Percentiles rank a stretch among this genome's conserved stretches.
Conservation (phyloP, 352 stramenopile genomes). For the Globisporangium echinulatum region DNA sequence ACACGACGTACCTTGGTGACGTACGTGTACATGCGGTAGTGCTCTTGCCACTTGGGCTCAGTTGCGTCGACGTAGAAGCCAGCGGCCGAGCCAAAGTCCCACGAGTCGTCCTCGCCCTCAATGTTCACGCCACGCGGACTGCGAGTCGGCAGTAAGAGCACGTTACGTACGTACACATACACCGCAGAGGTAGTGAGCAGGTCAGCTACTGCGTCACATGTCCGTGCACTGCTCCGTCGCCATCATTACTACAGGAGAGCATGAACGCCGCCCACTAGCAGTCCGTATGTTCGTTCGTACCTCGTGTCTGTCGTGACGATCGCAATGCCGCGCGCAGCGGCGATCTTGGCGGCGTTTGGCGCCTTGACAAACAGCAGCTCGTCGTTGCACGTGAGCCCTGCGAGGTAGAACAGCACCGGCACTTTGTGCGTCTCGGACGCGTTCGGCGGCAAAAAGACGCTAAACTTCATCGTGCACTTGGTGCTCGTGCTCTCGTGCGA, state of each 20-base stretch:
- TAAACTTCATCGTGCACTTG: constrained; percentile 89
- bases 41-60: constrained; percentile 82
- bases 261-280: not conserved
- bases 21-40: constrained; percentile 99
- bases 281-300: constrained; percentile 1
- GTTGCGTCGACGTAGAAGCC: constrained; percentile 98
- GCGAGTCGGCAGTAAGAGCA: not conserved
- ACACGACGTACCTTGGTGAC: constrained; percentile 64
- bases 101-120: constrained; percentile 92
- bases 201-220: too few relatives aligned
- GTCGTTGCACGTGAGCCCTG: constrained; percentile 95
- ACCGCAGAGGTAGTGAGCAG: not conserved
- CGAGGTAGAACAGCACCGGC: constrained; percentile 93
- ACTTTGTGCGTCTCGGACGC: constrained; percentile 64
- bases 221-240: too few relatives aligned
- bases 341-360: constrained; percentile 82
- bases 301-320: constrained; percentile 95
- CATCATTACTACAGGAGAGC: too few relatives aligned
- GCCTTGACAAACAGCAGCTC: constrained; percentile 96
- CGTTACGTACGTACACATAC: not conserved
- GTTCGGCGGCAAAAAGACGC: constrained; percentile 78
- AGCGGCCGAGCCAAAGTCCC: constrained; percentile 95
- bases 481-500: constrained; percentile 74
- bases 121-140: constrained; percentile 89
- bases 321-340: constrained; percentile 88